phyloP scores from a whole-genome alignment of 495 filamentous ascomycete species.

The Cercophora scortea region DNA sequence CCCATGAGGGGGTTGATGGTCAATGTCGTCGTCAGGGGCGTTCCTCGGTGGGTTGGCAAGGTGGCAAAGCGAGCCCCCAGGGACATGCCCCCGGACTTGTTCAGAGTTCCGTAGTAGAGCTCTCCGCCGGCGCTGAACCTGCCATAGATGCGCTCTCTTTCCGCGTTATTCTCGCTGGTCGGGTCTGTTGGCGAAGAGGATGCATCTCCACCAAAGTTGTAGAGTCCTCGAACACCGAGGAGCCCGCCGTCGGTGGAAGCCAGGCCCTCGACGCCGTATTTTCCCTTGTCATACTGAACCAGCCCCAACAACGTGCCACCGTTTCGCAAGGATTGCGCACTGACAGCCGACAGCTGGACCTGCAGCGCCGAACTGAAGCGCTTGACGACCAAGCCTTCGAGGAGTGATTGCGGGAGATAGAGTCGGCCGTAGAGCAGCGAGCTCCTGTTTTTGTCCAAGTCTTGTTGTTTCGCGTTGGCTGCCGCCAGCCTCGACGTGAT shows the following conservation, averaged over 20 bases:
- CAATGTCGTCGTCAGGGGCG: constrained; percentile 86
- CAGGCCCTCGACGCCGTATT: constrained; percentile 83
- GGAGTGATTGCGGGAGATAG: constrained; percentile 72
- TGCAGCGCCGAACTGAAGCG: constrained; percentile 73
- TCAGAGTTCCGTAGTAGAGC: constrained; percentile 86
- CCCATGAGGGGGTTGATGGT: constrained; percentile 91
- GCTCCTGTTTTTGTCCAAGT: constrained; percentile 11
- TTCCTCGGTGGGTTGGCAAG: constrained; percentile 72
- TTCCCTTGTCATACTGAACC: constrained; percentile 79
- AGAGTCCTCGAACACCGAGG: constrained; percentile 79
- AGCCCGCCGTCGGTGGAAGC: constrained; percentile 88
- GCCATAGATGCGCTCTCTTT: constrained; percentile 49
- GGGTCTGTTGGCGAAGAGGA: constrained; percentile 27
- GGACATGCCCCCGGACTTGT: constrained; percentile 76
- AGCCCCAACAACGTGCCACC: constrained; percentile 71
- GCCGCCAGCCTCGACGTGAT: not conserved
- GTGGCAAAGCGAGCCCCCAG: constrained; percentile 84
- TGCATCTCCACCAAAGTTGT: constrained; percentile 87
- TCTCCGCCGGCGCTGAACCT: constrained; percentile 82
- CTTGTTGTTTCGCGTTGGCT: not conserved
- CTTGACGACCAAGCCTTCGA: constrained; percentile 82
- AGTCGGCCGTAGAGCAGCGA: constrained; percentile 82
- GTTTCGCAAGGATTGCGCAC: constrained; percentile 62
- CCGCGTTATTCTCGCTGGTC: constrained; percentile 9
- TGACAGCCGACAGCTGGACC: constrained; percentile 73